phyloP scores from a whole-genome alignment of 1,284 basidiomycete genomes.

The Thecaphora frezii region DNA sequence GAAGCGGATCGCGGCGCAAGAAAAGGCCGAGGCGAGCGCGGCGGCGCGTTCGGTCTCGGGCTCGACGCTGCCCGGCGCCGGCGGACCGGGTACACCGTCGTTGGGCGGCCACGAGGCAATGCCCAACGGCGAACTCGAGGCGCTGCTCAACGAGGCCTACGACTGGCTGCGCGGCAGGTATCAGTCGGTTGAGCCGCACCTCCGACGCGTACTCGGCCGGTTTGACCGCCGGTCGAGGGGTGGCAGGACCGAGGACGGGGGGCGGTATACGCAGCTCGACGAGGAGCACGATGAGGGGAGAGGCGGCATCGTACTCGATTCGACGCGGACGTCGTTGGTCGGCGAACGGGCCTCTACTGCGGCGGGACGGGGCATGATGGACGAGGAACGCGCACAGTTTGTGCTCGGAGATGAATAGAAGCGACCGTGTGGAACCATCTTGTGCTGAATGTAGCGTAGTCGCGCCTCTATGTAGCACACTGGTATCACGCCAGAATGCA shows the following conservation, averaged over 20 bases:
- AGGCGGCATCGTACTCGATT: slow-evolving; percentile 2
- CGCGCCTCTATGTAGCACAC: too few species aligned
- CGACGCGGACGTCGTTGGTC: background rate
- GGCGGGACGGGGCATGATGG: slow-evolving; percentile 2
- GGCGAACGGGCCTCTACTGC: background rate
- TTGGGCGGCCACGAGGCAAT: slow-evolving; percentile 3
- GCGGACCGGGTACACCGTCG: background rate
- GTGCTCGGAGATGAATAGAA: slow-evolving; percentile 35
- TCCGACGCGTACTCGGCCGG: background rate
- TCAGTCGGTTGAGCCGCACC: slow-evolving; percentile 7
- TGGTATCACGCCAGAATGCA: too few species aligned
- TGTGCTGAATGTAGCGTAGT: too few species aligned
- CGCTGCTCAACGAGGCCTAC: slow-evolving; percentile 33
- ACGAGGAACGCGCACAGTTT: slow-evolving; percentile 25
- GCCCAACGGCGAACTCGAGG: slow-evolving; percentile 41
- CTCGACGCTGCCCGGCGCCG: too few species aligned
- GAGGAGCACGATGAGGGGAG: slow-evolving; percentile 3
- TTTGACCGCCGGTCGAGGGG: background rate
- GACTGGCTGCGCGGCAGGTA: slow-evolving; percentile 22
- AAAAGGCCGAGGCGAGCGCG: slow-evolving; percentile 36
- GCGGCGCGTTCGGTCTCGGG: background rate
- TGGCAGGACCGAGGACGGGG: background rate
- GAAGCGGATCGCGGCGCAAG: slow-evolving; percentile 48
- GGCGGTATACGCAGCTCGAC: slow-evolving; percentile 13
- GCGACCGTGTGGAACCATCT: background rate